Evolutionary conservation across 2,329 filamentous ascomycete species (phyloP).

Genomic region (Orbilia brochopaga): DNA sequence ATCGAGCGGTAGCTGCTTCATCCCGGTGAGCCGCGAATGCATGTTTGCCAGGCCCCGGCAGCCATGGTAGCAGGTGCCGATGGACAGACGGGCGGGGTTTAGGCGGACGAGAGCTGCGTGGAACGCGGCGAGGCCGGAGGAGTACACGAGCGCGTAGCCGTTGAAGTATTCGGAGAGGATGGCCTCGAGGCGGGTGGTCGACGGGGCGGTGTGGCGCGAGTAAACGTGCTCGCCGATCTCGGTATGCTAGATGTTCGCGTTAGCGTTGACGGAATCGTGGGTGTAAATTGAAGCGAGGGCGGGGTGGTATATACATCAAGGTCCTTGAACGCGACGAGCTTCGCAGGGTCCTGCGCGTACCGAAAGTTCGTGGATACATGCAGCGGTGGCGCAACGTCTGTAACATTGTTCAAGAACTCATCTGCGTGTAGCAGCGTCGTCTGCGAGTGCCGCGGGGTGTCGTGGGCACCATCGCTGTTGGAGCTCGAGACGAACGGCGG

Average conservation of each 20-base stretch:
- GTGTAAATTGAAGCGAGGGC: neutral
- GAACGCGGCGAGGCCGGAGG: conserved; percentile 84
- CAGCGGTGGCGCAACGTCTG: conserved; percentile 84
- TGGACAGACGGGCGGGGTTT: conserved; percentile 81
- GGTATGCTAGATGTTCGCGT: conserved; percentile 56
- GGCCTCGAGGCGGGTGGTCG: conserved; percentile 81
- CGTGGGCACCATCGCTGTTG: neutral
- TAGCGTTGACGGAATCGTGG: too few relatives aligned
- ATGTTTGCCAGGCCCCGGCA: conserved; percentile 83
- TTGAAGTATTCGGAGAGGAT: conserved; percentile 76
- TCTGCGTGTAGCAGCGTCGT: conserved; percentile 68
- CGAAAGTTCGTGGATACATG: conserved; percentile 92
- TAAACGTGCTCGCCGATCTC: conserved; percentile 70
- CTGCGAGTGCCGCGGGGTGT: conserved; percentile 2
- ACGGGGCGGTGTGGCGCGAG: conserved; percentile 79
- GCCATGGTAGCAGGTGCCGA: conserved; percentile 88
- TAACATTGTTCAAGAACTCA: conserved; percentile 68
- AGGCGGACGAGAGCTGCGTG: conserved; percentile 84
- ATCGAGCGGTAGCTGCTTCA: conserved; percentile 74
- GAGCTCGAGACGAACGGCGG: neutral
- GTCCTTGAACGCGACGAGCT: conserved; percentile 63
- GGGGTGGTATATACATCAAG: conserved; percentile 8
- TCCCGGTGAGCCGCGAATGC: conserved; percentile 75
- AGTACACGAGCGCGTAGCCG: conserved; percentile 75
- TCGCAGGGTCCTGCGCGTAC: conserved; percentile 73